Percentiles rank a stretch among this genome's conserved stretches.
These are phyloP conservation scores for Escovopsis sp. DNA, from an alignment of 2,329 filamentous ascomycete genomes.

Conservation along the genomic window DNA sequence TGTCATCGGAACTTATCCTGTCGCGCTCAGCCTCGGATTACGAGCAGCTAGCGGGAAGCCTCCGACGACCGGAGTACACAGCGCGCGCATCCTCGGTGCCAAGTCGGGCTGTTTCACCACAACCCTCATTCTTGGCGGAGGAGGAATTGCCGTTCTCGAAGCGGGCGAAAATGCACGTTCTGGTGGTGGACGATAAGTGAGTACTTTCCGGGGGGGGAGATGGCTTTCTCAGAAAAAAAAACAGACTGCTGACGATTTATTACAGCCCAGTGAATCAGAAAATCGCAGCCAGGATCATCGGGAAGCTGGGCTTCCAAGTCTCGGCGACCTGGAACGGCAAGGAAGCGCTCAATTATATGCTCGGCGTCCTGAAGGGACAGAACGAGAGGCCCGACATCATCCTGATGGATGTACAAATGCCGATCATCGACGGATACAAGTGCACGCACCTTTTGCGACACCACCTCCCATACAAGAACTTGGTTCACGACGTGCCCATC, in stretches of 20 bases:
- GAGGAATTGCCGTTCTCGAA: constrained; percentile 40
- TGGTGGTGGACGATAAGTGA: constrained; percentile 72
- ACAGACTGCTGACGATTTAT: constrained; percentile 6
- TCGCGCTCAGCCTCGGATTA: constrained; percentile 55
- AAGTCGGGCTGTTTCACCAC: constrained; percentile 19
- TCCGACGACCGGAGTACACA: constrained; percentile 15
- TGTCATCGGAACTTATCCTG: constrained; percentile 48
- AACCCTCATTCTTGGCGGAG: constrained; percentile 24
- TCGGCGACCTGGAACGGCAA: constrained; percentile 63
- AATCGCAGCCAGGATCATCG: constrained; percentile 61
- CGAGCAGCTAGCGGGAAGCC: constrained; percentile 31
- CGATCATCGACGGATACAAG: constrained; percentile 63
- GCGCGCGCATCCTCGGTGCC: constrained; percentile 11
- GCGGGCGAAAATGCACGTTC: constrained; percentile 49
- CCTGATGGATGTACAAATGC: constrained; percentile 66
- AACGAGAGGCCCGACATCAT: constrained; percentile 56
- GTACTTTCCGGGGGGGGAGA: constrained; percentile 13
- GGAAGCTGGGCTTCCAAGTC: constrained; percentile 57
- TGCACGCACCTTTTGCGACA: constrained; percentile 61
- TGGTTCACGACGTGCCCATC: constrained; percentile 51
- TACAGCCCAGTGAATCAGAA: constrained; percentile 52
- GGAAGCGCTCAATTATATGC: constrained; percentile 62
- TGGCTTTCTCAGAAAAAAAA: background rate
- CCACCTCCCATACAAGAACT: constrained; percentile 47
- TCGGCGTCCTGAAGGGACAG: constrained; percentile 34